Evolutionary conservation across 257 asterid genomes (phyloP), one percentile per base, ranked within the genome.

Genomic region (Anisodus acutangulus): DNA sequence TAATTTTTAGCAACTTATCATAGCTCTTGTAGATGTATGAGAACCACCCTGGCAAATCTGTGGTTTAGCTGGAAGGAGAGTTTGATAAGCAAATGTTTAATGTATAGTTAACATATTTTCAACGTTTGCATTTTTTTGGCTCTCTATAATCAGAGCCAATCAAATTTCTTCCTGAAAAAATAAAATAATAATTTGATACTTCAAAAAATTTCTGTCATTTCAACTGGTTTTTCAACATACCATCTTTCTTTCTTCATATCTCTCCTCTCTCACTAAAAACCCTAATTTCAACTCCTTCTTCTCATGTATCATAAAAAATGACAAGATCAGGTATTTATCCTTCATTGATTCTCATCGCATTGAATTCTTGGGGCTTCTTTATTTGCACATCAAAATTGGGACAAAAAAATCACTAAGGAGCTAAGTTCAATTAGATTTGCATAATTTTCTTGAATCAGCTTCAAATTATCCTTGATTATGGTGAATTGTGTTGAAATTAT

Each of bases 281-380:
- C 97, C 97, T 92, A 90, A 93, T 85, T 84, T 85, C 88, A 84
- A 81, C 90, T 85, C 78, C 63, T 58, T 88, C 35, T 87, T 59
- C 82, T 85, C 68, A 19, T 85, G 53, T 78, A 57, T 53, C 70
- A 83, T 22, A 79, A 84, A 31, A 31, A 85, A 89, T 89, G 90
- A 45, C 82, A 79, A 81, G 90, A 89, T 90, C 92, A 87, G 88
- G 90, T 84, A 89, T 89, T 88, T 76, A 86, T 53, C 66, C 39
- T 45, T 81, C 57, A 80, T 57, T 35, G 78, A 60, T 82, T 86
- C 78, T 85, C 88, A 81, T 88, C 86, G 47, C 47, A 43, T 39
- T 84, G 43, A 55, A 10, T 76, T 53, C 26, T 17, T 80, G 84
- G 43, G 7, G n/a, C 80, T 86, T 85, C 72, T 67, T 31, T 64